phyloP scores from a whole-genome alignment of 495 filamentous ascomycete genomes.

The Hyaloscypha finlandica region DNA sequence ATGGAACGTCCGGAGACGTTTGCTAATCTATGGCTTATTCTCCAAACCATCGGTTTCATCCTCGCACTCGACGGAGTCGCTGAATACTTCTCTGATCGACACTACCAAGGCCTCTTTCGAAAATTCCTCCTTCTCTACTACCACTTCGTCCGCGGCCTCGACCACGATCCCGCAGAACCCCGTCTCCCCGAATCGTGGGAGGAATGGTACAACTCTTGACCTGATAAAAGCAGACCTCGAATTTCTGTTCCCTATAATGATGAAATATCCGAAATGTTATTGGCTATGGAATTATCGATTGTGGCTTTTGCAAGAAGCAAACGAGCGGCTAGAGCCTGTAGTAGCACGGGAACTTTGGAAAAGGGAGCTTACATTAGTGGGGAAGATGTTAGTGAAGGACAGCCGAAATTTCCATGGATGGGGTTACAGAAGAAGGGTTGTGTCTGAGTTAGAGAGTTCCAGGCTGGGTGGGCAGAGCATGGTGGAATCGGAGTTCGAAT shows the following conservation, averaged over 20 bases:
- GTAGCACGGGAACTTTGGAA: slow-evolving; percentile 72
- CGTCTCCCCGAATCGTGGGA: slow-evolving; percentile 52
- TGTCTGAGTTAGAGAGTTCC: slow-evolving; percentile 64
- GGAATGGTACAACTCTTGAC: slow-evolving; percentile 58
- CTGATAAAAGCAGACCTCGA: slow-evolving; percentile 62
- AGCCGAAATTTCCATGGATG: slow-evolving; percentile 96
- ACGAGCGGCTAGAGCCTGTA: slow-evolving; percentile 54
- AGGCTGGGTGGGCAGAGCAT: slow-evolving; percentile 55
- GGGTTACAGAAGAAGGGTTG: slow-evolving; percentile 82
- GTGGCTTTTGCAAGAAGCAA: slow-evolving; percentile 78
- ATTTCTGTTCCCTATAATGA: slow-evolving; percentile 81
- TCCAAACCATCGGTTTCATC: slow-evolving; percentile 51
- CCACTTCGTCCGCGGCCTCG: slow-evolving; percentile 35
- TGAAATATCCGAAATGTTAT: slow-evolving; percentile 93
- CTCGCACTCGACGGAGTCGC: slow-evolving; percentile 56
- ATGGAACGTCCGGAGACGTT: slow-evolving; percentile 91
- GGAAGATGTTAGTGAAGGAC: slow-evolving; percentile 85
- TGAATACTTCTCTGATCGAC: slow-evolving; percentile 53
- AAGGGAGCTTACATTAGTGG: slow-evolving; percentile 75
- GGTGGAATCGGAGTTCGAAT: slow-evolving; percentile 80
- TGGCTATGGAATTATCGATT: slow-evolving; percentile 99
- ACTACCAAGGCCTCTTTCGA: slow-evolving; percentile 53
- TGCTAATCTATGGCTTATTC: slow-evolving; percentile 56
- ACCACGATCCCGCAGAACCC: slow-evolving; percentile 48
- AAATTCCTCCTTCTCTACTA: slow-evolving; percentile 45